Evolutionary conservation across 208 protist species (phyloP).

Genomic region (Acanthamoeba healyi): DNA sequence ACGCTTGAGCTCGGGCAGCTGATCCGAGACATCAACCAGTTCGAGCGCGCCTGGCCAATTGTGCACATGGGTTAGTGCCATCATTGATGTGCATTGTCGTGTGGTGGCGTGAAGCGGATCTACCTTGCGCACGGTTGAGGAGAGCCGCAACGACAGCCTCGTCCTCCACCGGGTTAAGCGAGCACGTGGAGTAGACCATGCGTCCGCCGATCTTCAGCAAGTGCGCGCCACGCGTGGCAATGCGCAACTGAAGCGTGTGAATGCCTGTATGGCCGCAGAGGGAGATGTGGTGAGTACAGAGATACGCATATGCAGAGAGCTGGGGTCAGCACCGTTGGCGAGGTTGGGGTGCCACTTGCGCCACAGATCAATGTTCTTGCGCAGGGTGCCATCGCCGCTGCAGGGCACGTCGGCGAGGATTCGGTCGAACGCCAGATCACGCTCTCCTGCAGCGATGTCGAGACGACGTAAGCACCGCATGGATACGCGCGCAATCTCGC

Average conservation of each 20-base stretch:
- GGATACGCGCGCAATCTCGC: background rate
- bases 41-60: slow-evolving; percentile 60
- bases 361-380: slow-evolving; percentile 88
- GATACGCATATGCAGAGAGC: background rate
- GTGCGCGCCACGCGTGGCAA: slow-evolving; percentile 81
- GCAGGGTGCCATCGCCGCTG: slow-evolving; percentile 82
- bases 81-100: too few species aligned
- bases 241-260: slow-evolving; percentile 84
- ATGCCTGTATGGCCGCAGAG: background rate
- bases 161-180: slow-evolving; percentile 92
- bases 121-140: slow-evolving; percentile 72
- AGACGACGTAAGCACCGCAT: too few species aligned
- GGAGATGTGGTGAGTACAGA: background rate
- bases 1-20: slow-evolving; percentile 91
- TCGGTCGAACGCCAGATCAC: slow-evolving; percentile 84
- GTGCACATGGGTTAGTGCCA: too few species aligned
- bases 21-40: slow-evolving; percentile 92
- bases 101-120: background rate
- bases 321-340: background rate
- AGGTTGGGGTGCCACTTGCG: slow-evolving; percentile 83
- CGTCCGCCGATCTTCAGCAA: slow-evolving; percentile 86
- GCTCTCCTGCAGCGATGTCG: slow-evolving; percentile 13
- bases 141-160: slow-evolving; percentile 91
- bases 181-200: slow-evolving; percentile 94
- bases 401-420: slow-evolving; percentile 92